Evolutionary conservation across 1,139 yeast species (phyloP), one percentile per base, ranked within the genome.

Genomic region (Kazachstania sp.): DNA sequence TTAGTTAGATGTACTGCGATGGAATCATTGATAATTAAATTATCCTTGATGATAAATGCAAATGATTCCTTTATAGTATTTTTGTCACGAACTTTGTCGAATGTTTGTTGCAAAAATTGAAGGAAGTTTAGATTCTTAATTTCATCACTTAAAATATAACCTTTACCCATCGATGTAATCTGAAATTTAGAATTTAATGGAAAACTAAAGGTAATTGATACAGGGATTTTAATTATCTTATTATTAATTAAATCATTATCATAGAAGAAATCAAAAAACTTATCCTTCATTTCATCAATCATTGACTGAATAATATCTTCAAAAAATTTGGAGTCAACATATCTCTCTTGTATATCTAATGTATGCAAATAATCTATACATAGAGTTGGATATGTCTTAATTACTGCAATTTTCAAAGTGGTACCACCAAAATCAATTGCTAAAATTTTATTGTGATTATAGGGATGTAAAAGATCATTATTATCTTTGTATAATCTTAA

Each of bases 111-210:
- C 7, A 66, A 41, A 1, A 66, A 37, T 5, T 44, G 39, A 28
- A 49, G 41, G 1, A 66, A 26, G 15, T 60, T 49, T 1, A 43
- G 26, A 11, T 48, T 42, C 44, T 45, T 45, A 3, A 64, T 30
- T 20, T 54, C 61, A 2, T 52, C 49, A 11, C 54, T 48, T 36
- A 67, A 35, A n/a, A 28, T 39, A 53, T 62, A 68, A 1, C 69
- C 68, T 49, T 68, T 68, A 3, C 71, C 70, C 68, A 68, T 61
- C 0, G 61, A 57, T 2, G 60, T 48, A 16, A 67, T 61, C 41
- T 54, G 52, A 44, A 60, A 55, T 2, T 52, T 31, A 1, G 50
- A 19, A 48, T 61, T 60, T 12, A 64, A 47, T 4, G 71, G 70
- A 55, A 67, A 68, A 31, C 68, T 64, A 59, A 68, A 67, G 2